Base-by-base conservation (phyloP, 2,329 filamentous ascomycete genomes). In the Hymenoscyphus linearis region DNA sequence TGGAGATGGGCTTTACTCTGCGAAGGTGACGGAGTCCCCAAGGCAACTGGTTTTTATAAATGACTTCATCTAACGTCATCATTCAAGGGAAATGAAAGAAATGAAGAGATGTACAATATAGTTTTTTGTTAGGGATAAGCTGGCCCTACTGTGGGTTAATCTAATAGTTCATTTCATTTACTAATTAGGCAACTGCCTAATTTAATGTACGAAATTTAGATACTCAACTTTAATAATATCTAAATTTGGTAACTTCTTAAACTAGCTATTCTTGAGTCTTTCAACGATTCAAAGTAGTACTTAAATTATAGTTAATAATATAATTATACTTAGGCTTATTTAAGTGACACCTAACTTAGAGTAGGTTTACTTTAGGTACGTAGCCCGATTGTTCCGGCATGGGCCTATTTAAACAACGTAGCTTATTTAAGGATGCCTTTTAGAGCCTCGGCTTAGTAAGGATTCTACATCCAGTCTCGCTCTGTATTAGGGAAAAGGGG, bases 1-100 rank as follows among this genome's bases (percentile, higher is more conserved):
- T 55, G 52, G 52, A 55, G 52, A 55, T 55, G 16, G 25, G 25
- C 52, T 55, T 35, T 31, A 55, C 52, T 35, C 52, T 25, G 3
- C 52, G 52, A 55, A 55, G 25, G 52, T 10, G 52, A 31, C 52
- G 52, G 27, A 55, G 27, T 27, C 27, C 27, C 52, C 12, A 55
- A n/a, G 52, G 36, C 5, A 40, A 40, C 36, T 40, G 36, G 36
- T 40, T 40, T 40, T 40, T 31, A 27, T 31, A 4, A 35, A 31
- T 40, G 36, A 40, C 36, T 40, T 40, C 26, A 55, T 35, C 14
- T 35, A 31, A 55, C 52, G 27, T 55, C 26, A 31, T 55, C 10
- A 52, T 52, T 40, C 36, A 40, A 40, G 36, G 36, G 2, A 40
- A 40, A 40, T 31, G 5, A n/a, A 40, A n/a, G 2, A 40, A 40